Conservation (phyloP, 495 filamentous ascomycete genomes). For the Aspergillus ostianus region DNA sequence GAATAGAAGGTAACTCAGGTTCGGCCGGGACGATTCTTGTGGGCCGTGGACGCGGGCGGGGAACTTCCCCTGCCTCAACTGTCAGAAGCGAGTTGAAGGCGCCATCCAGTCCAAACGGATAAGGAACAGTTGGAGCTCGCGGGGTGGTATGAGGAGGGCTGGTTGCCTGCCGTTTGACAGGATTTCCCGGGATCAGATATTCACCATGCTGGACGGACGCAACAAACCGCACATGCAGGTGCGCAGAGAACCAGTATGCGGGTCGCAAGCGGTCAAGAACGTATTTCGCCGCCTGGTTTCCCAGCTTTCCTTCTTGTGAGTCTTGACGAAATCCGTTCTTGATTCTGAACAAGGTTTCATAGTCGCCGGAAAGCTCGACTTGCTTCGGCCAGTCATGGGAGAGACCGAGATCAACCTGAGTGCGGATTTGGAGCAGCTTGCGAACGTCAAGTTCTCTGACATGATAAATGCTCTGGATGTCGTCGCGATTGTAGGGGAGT, state of each 20-base stretch:
- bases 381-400: conserved; percentile 93
- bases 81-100: conserved; percentile 7
- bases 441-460: conserved; percentile 85
- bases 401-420: conserved; percentile 82
- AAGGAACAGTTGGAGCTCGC: neutral
- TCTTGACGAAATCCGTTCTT: conserved; percentile 76
- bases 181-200: conserved; percentile 12
- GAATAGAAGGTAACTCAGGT: neutral
- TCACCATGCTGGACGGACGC: conserved; percentile 67
- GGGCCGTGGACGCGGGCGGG: neutral
- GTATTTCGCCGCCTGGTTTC: conserved; percentile 71
- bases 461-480: conserved; percentile 80
- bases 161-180: conserved; percentile 1
- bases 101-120: conserved; percentile 25
- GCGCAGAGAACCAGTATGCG: conserved; percentile 89
- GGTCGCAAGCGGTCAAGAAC: conserved; percentile 80
- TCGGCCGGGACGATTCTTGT: neutral
- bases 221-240: conserved; percentile 82
- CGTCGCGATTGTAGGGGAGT: conserved; percentile 74
- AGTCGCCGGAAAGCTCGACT: conserved; percentile 73
- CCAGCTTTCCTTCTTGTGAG: conserved; percentile 67
- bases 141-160: neutral
- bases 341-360: conserved; percentile 55
- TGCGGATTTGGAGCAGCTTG: conserved; percentile 80
- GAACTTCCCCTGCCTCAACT: conserved; percentile 8